Evolutionary conservation across 2,329 filamentous ascomycete genomes (phyloP), one percentile per base, ranked within the genome.

Genomic region (Cladosporium austrohemisphaericum): DNA sequence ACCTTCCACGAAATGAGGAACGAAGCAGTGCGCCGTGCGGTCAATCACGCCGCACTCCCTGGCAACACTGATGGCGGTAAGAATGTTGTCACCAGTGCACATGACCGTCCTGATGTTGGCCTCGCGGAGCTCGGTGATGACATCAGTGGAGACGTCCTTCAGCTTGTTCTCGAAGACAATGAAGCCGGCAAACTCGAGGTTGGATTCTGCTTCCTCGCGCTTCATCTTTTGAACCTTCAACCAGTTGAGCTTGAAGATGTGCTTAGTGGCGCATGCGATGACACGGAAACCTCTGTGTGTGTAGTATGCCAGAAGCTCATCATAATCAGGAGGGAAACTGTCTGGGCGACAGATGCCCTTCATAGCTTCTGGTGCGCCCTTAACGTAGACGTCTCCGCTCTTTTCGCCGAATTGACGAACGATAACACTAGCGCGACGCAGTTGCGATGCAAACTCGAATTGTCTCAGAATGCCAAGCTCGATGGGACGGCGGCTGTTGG

Each of bases 101-200:
- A 98, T 98, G 44, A 95, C 83, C 22, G 86, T 85, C 28, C 88
- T 82, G 57, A 98, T 95, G 49, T 86, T 86, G 6, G 94, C 92
- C 45, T 85, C 76, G 25, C 81, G 78, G 3, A 98, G 77, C 69
- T 97, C 91, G 49, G 86, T 79, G 20, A 98, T 81, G 26, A 96
- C 86, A 1, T 78, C 79, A 1, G 87, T 79, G 0, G 92, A 96
- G 16, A 81, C 90, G 1, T 88, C 84, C 68, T 98, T 98, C 53
- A 98, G 74, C 70, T 98, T 98, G 72, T 98, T 98, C 71, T 98
- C 93, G 60, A 98, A 98, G 47, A 98, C 85, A 63, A 98, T 97
- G 70, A 98, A 98, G 4, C 93, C 93, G 28, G 91, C 79, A 63
- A 98, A 97, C 37, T 92, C 83, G 9, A 98, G 78, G 25, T 83